Conservation (phyloP, 305 asterid species). For the Solanum hybrid region DNA sequence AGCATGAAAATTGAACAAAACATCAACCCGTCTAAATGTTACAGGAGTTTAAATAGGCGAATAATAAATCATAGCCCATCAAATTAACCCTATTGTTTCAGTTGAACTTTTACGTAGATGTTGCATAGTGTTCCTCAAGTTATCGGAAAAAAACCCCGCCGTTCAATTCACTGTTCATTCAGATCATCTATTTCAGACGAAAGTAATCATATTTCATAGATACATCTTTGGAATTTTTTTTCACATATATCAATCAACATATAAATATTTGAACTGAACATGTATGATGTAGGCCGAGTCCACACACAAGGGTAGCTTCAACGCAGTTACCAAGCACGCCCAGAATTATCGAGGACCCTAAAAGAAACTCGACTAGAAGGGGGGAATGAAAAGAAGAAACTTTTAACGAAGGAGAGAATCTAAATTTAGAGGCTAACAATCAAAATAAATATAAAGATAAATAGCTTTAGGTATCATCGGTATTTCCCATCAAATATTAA, state of each 20-base stretch:
- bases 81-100: neutral
- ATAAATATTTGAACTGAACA: neutral
- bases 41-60: neutral
- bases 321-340: neutral
- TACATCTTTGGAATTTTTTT: neutral
- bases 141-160: neutral
- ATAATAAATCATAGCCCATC: neutral
- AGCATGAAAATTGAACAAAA: neutral
- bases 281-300: neutral
- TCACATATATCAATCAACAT: neutral
- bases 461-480: neutral
- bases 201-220: neutral
- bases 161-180: neutral
- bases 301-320: neutral
- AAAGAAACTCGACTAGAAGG: neutral
- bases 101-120: neutral
- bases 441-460: neutral
- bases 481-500: slow-evolving; percentile 1
- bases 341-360: neutral
- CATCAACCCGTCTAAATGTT: neutral
- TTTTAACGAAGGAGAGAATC: neutral
- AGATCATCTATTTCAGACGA: neutral
- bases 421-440: neutral
- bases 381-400: neutral
- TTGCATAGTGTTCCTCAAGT: neutral